phyloP scores from a whole-genome alignment of 352 stramenopile genomes.

The Phytophthora agathidicida region DNA sequence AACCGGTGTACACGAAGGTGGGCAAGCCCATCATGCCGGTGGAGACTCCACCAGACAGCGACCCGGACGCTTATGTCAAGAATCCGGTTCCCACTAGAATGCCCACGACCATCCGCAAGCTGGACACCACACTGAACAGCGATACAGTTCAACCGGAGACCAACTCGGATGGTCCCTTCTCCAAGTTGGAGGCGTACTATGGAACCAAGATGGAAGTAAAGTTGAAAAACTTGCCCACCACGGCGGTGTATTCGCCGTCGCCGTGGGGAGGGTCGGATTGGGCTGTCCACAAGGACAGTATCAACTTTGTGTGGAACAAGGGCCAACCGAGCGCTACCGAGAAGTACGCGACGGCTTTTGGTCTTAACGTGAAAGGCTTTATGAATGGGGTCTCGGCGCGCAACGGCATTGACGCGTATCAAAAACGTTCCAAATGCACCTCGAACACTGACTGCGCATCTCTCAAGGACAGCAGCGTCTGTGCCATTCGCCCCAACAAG shows the following conservation, averaged over 20 bases:
- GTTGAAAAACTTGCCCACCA: conserved; percentile 13
- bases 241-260: background rate
- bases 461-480: conserved; percentile 14
- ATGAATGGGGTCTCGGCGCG: conserved; percentile 35
- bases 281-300: conserved; percentile 53
- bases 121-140: background rate
- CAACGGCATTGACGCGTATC: conserved; percentile 23
- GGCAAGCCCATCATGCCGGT: conserved; percentile 7
- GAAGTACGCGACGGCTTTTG: conserved; percentile 46
- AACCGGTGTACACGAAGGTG: conserved; percentile 5
- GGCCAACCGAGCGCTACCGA: conserved; percentile 27
- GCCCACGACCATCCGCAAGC: background rate
- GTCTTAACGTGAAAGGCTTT: conserved; percentile 28
- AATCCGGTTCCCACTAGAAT: background rate
- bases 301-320: conserved; percentile 47
- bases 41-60: background rate
- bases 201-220: conserved; percentile 12
- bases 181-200: conserved; percentile 8
- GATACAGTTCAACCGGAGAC: no score
- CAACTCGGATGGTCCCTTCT: no score
- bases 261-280: conserved; percentile 36
- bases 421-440: no score
- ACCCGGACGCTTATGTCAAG: background rate
- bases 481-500: conserved; percentile 21
- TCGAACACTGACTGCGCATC: conserved; percentile 19